Conservation (phyloP, 805 yeast genomes). For the Ogataea thermomethanolica region DNA sequence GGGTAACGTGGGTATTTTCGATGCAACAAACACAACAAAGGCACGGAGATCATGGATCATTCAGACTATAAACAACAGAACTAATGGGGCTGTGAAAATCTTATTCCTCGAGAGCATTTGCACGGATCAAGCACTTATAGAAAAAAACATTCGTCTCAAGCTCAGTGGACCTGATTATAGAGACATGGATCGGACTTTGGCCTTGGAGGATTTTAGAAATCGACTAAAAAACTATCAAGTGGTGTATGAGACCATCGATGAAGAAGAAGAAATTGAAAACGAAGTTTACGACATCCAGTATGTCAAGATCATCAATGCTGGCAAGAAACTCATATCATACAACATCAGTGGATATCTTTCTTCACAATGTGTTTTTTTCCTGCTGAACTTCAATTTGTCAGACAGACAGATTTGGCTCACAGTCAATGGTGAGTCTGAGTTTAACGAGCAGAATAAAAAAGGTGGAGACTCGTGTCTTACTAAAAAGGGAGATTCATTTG, state of each 20-base stretch:
- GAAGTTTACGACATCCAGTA: constrained; percentile 50
- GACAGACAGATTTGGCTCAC: constrained; percentile 38
- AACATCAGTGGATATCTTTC: constrained; percentile 57
- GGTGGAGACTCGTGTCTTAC: constrained; percentile 35
- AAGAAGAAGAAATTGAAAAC: constrained; percentile 41
- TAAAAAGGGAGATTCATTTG: constrained; percentile 30
- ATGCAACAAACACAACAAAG: constrained; percentile 55
- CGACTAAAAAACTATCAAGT: constrained; percentile 79
- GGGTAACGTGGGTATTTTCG: constrained; percentile 55
- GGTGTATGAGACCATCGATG: constrained; percentile 89
- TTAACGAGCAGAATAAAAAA: constrained; percentile 24
- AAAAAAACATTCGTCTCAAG: constrained; percentile 79
- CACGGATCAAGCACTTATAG: constrained; percentile 72
- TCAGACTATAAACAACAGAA: constrained; percentile 34
- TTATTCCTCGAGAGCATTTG: constrained; percentile 74
- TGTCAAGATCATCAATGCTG: constrained; percentile 61
- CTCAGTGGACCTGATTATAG: constrained; percentile 91
- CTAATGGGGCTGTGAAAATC: constrained; percentile 35
- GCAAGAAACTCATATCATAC: constrained; percentile 51
- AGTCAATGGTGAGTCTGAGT: constrained; percentile 33
- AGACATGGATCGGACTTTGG: constrained; percentile 76
- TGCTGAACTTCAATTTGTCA: constrained; percentile 39
- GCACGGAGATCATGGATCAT: constrained; percentile 40
- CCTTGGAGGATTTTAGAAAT: constrained; percentile 76
- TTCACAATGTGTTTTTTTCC: constrained; percentile 53